Evolutionary conservation across 306 rosid genomes (phyloP), one percentile per base, ranked within the genome.

Genomic region (Prunus dulcis): DNA sequence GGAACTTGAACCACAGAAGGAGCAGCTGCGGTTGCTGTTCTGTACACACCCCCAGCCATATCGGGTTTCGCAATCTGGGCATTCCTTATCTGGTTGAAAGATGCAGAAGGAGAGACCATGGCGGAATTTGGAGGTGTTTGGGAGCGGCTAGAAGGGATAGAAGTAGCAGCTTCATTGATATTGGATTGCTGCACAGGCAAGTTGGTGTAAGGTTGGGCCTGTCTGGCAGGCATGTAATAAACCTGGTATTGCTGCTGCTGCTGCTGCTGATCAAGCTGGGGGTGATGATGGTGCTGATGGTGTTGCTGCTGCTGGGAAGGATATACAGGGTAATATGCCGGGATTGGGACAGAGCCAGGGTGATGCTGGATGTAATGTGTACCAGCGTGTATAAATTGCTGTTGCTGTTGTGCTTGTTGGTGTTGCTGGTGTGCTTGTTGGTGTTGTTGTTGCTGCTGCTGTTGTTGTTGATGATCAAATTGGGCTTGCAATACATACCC

Each of bases 321-420:
- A 87, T 95, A 94, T 64, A 92, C 89, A 71, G 96, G 97, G 83
- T 81, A 95, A 64, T 88, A 95, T 15, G 97, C 83, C 13, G 93
- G 79, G 41, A 92, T 72, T 9, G 82, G 90, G 66, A 85, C 63
- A 3, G 86, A 69, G 43, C 88, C 93, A 58, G 93, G 89, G 47
- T 86, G 83, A 13, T 86, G 97, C 52, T 87, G 97, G 69, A 92
- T 80, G 86, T 86, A 95, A 69, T 90, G 98, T 18, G 96, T 75
- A 60, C 93, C 93, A 1, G 82, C 76, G 5, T 88, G 98, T 0
- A 95, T 80, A 74, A 78, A 90, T 87, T 90, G 84, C 45, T 80
- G 91, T 43, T 78, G 79, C 3, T 77, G 88, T 63, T 58, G 78
- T 19, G 58, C 82, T 0, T 80, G 91, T 2, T 75, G 69, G 1